Evolutionary conservation across 2,329 filamentous ascomycete genomes (phyloP), one percentile per base, ranked within the genome.

Genomic region (Emmonsiellopsis sp.): DNA sequence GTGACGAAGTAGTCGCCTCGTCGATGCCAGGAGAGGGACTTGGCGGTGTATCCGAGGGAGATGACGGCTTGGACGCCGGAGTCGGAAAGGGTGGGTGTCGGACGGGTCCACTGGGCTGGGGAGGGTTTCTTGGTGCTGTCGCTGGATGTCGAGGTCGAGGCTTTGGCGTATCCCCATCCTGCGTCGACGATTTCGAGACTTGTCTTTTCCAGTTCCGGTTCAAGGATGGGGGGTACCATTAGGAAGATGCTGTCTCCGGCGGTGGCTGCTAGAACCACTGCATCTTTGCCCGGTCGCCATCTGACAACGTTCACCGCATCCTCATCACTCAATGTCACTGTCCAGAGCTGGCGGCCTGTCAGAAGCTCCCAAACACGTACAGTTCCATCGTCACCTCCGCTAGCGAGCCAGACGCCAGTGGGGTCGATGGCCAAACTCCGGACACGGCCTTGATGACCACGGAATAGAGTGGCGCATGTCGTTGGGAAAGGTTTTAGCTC

Each of bases 401-500:
- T 95, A 2, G 93, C 93, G 54, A 97, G 74, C 78, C 85, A 96
- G 55, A 85, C 78, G 42, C 93, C 90, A 42, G 84, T 84, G 2
- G 93, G 90, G 67, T 95, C 92, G 58, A 97, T 83, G 6, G 88
- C 80, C 11, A 95, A 80, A 49, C 86, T 87, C 49, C 93, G 84
- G 37, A 98, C 91, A 52, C 90, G 84, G 13, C 92, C 92, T 57
- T 89, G 83, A 65, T 98, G 93, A 9, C 92, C 92, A 57, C 83
- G 78, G 76, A 93, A 97, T 10, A 95, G 80, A 5, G 89, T 88
- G 44, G 91, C 87, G 62, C 88, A 92, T 7, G 88, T 83, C 0
- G 91, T 95, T 11, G 93, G 93, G 77, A 97, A 98, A 2, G 93
- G 93, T 64, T 89, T 89, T 54, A 98, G 78, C 64, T 98, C 92